Conservation (phyloP, 2,329 filamentous ascomycete genomes). For the Aspergillus chevalieri region DNA sequence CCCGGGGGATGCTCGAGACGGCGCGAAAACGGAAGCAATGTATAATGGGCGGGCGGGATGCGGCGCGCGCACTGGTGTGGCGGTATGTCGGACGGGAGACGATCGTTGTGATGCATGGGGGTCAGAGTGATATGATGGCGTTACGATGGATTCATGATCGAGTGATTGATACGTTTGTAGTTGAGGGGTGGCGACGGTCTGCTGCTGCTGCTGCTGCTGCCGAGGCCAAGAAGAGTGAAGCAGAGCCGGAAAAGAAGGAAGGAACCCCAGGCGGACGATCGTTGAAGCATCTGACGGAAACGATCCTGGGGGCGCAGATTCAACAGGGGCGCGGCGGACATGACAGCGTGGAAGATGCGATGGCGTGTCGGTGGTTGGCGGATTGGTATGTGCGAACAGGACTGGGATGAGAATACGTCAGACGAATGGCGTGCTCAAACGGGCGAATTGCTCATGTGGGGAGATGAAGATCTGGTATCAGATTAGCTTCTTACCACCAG, state of each 20-base stretch:
- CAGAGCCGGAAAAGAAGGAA: background rate
- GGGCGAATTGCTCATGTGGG: background rate
- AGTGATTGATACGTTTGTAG: constrained; percentile 42
- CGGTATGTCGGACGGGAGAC: constrained; percentile 43
- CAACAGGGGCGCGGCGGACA: constrained; percentile 26
- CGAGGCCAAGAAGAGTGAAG: background rate
- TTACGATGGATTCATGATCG: constrained; percentile 45
- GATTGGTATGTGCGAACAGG: constrained; percentile 31
- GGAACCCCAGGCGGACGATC: constrained; percentile 4
- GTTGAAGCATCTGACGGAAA: constrained; percentile 15
- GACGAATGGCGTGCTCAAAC: background rate
- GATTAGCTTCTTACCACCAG: too few relatives aligned
- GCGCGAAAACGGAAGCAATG: constrained; percentile 17
- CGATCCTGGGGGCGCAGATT: constrained; percentile 15
- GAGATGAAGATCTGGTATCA: background rate
- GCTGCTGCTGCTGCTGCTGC: too few relatives aligned
- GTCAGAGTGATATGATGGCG: constrained; percentile 37
- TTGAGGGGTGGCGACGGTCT: constrained; percentile 9
- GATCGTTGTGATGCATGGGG: constrained; percentile 45
- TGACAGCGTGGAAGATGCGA: constrained; percentile 43
- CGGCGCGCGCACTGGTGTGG: constrained; percentile 41
- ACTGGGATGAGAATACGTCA: constrained; percentile 1
- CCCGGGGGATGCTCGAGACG: constrained; percentile 25
- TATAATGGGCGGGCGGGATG: constrained; percentile 35
- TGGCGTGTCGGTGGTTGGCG: constrained; percentile 39